Percentiles rank a stretch among this genome's conserved stretches.
Evolutionary conservation across 352 stramenopile genomes (phyloP).

Genomic region (Phytophthora sp.): DNA sequence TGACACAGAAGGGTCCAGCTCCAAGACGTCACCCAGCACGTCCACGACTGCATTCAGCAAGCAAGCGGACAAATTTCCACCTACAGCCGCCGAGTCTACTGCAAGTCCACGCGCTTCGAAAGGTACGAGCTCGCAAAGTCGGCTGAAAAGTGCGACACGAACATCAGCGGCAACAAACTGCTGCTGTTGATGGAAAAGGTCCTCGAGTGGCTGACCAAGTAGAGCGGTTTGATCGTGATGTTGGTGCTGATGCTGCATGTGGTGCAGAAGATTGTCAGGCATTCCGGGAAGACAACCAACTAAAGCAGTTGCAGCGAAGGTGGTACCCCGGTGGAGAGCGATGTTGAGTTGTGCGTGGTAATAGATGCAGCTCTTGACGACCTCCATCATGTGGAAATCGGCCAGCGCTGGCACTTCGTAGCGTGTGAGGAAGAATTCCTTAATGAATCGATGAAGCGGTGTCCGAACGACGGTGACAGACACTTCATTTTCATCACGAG

Average conservation of each 20-base stretch:
- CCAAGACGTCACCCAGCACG: slow-evolving; percentile 65
- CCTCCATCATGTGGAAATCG: slow-evolving; percentile 75
- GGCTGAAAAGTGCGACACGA: slow-evolving; percentile 60
- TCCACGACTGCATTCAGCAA: slow-evolving; percentile 59
- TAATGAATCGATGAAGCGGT: slow-evolving; percentile 59
- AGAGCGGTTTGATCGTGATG: not conserved
- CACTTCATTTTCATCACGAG: not conserved
- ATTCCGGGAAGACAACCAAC: slow-evolving; percentile 18
- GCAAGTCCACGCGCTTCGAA: slow-evolving; percentile 26
- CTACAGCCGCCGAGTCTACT: slow-evolving; percentile 1
- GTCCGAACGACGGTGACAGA: slow-evolving; percentile 14
- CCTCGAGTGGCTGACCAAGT: slow-evolving; percentile 13
- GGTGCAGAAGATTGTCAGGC: slow-evolving; percentile 27
- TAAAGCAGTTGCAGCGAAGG: slow-evolving; percentile 19
- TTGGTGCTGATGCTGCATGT: slow-evolving; percentile 12
- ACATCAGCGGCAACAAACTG: slow-evolving; percentile 42
- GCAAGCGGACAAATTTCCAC: slow-evolving; percentile 51
- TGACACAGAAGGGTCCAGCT: slow-evolving; percentile 48
- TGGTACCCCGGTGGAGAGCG: slow-evolving; percentile 13
- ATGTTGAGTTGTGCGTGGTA: slow-evolving; percentile 52
- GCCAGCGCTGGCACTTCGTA: slow-evolving; percentile 66
- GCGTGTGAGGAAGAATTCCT: slow-evolving; percentile 56
- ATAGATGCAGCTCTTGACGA: slow-evolving; percentile 66
- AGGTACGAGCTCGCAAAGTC: slow-evolving; percentile 65
- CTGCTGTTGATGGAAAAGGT: slow-evolving; percentile 17